Base-by-base conservation (phyloP, 2,329 filamentous ascomycete species). In the Claviceps paspali region DNA sequence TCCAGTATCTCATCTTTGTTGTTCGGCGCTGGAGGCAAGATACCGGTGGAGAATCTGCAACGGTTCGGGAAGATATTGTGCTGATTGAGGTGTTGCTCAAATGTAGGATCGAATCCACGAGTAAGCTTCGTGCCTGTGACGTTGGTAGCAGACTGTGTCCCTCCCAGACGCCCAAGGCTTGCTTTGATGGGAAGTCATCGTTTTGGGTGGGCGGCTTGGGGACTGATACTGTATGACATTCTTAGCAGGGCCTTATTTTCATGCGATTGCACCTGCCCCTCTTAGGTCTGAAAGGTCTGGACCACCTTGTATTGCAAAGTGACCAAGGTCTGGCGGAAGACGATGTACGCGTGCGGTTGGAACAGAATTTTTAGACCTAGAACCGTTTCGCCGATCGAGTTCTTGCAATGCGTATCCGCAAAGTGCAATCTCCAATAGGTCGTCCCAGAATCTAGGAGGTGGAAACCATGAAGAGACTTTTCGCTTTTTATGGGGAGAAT, bases 241-340 rank as follows among this genome's bases (percentile, higher is more conserved):
- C n/a, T 19, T 17, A n/a, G 29, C 14, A 22, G 17, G 22, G 21
- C 33, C 27, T 12, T 0, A 30, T 21, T 14, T 9, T 23, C 6
- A 29, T 26, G 14, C 23, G 8, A 22, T n/a, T n/a, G n/a, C 19
- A 23, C 40, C 32, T 44, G 49, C 48, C 17, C 43, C 46, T 42
- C 47, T 40, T 27, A 51, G 37, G 43, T 45, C 36, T 30, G 38
- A 14, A 23, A 49, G 35, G 38, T 52, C 47, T 36, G 47, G 46
- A 8, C 14, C 48, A 11, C 30, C 30, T 17, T 14, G 30, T 22
- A 17, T 32, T 11, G 30, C 30, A 22, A 32, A 32, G n/a, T 18
- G 30, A 32, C 2, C 12, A 8, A 21, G 4, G 30, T 32, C 11
- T 6, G 18, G n/a, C n/a, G n/a, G n/a, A n/a, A n/a, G n/a, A n/a